A percentile compares a stretch with the other conserved stretches of the same genome.
phyloP scores from a whole-genome alignment of 2,329 filamentous ascomycete genomes.

The Colletotrichum neosansevieriae region DNA sequence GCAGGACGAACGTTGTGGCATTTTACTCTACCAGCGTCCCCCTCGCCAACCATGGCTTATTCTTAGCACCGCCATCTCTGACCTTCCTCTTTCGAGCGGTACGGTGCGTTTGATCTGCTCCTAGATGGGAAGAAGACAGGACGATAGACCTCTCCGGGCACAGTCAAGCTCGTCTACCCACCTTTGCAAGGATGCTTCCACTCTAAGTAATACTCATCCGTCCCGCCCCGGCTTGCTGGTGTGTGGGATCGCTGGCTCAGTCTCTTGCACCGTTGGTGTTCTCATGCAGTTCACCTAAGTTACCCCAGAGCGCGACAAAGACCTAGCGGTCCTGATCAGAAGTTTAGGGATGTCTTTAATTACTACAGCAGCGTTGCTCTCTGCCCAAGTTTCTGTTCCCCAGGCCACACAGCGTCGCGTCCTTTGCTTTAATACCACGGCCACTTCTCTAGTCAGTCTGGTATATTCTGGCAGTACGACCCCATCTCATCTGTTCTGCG shows the following conservation, averaged over 20 bases:
- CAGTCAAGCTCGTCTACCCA: constrained; percentile 11
- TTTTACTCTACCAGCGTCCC: constrained; percentile 19
- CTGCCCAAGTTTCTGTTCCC: background rate
- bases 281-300: background rate
- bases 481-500: constrained; percentile 31
- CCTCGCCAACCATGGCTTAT: constrained; percentile 37
- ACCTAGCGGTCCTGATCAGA: background rate
- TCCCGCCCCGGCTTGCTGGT: constrained; percentile 21
- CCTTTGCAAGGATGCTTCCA: constrained; percentile 10
- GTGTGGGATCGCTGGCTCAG: constrained; percentile 26
- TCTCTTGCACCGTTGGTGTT: constrained; percentile 8
- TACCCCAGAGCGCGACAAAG: background rate
- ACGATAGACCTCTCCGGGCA: constrained; percentile 19
- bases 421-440: background rate
- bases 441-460: constrained; percentile 8
- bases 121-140: constrained; percentile 36
- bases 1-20: constrained; percentile 36
- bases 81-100: constrained; percentile 26
- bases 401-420: background rate
- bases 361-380: constrained; percentile 5
- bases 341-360: background rate
- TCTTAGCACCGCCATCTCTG: constrained; percentile 31
- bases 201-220: constrained; percentile 26
- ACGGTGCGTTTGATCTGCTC: constrained; percentile 36
- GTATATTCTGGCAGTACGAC: constrained; percentile 11